Evolutionary conservation across 768 basidiomycete genomes (phyloP).

Genomic region (Trametes maxima): DNA sequence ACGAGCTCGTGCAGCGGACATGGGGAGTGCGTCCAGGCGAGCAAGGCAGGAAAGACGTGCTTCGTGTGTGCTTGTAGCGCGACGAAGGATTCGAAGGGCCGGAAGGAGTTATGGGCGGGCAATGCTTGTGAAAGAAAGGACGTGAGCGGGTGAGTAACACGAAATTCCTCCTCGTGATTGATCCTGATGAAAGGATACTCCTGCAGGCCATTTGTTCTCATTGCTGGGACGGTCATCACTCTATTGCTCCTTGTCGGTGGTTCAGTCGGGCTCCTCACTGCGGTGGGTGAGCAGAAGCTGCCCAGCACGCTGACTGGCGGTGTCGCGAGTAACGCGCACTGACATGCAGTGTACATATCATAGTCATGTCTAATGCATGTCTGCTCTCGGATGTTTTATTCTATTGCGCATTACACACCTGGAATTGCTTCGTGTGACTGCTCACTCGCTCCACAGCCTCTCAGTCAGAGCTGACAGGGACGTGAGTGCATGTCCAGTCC

Average conservation of each 20-base stretch:
- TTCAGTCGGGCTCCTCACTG: conserved; percentile 65
- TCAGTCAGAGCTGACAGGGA: no score
- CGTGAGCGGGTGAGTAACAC: conserved; percentile 67
- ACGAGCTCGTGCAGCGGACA: conserved; percentile 72
- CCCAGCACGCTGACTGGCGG: conserved; percentile 73
- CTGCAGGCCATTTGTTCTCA: conserved; percentile 69
- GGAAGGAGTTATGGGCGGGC: conserved; percentile 74
- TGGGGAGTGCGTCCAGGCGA: conserved; percentile 64
- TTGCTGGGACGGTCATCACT: conserved; percentile 67
- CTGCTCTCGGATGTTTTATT: neutral
- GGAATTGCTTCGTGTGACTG: neutral
- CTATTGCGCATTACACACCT: neutral
- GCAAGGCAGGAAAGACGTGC: conserved; percentile 58
- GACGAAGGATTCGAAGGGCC: conserved; percentile 55
- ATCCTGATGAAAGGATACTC: neutral
- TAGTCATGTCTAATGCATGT: conserved; percentile 10
- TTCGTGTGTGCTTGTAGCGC: conserved; percentile 49
- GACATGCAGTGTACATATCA: conserved; percentile 11
- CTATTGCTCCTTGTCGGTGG: conserved; percentile 68
- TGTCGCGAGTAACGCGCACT: conserved; percentile 8
- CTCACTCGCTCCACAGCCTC: no score
- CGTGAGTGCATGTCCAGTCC: no score
- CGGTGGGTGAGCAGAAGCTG: conserved; percentile 60
- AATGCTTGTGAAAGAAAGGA: conserved; percentile 77
- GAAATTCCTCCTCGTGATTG: neutral